Base-by-base conservation (phyloP, 148 eudicot species). In the Vaccinium darrowii region DNA sequence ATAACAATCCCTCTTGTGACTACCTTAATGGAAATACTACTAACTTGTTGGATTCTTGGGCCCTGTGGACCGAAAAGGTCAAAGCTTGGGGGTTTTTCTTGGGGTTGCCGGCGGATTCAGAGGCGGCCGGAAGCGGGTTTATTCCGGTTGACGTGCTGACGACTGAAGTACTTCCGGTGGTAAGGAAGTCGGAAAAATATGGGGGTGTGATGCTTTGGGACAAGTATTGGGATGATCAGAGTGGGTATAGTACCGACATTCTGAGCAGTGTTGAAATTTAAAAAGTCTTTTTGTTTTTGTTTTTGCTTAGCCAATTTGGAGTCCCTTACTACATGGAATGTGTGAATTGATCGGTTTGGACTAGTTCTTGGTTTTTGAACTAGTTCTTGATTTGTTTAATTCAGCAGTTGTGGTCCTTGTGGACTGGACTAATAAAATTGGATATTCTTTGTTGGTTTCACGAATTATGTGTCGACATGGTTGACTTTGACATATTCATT, bases 161-260 rank as follows among this genome's bases (percentile, higher is more conserved):
- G 0, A 81, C 84, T 47, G 80, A 91, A 53, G 86, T 95, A 36
- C 88, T 95, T 7, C 95, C 98, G 15, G 80, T 78, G 69, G 93
- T 93, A 39, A 90, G 89, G 87, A 88, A 30, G 57, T 89, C 94
- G 0, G 62, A 60, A 0, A 94, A 92, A 50, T 96, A 96, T 81
- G 99, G 98, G 8, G 99, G 99, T 0, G 94, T 94, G 8, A 95
- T 95, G 98, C 87, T 95, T 82, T 95, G 96, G 98, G 89, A 94
- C 1, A 92, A 89, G 87, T 92, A 52, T 83, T 92, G 91, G 91
- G 94, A 93, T 87, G 92, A 92, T 78, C 93, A 90, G 79, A 91
- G 89, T 83, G 95, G 94, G 3, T 95, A 93, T 62, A 93, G 93
- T 74, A 18, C 85, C 11, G 52, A 87, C 39, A 92, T 95, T 87